Evolutionary conservation across 306 rosid genomes (phyloP).

Genomic region (Betula pendula): DNA sequence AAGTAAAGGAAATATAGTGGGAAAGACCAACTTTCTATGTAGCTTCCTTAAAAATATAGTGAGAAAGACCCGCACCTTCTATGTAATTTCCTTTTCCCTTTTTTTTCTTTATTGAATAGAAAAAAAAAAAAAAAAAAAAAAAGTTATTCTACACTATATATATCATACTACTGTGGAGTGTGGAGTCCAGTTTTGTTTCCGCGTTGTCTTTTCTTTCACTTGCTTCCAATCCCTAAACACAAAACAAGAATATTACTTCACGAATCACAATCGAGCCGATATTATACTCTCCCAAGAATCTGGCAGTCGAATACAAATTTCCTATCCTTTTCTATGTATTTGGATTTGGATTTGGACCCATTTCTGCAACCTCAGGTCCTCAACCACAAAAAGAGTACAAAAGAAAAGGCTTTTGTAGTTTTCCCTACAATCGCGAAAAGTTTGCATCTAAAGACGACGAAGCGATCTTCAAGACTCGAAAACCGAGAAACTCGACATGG

Average conservation of each 20-base stretch:
- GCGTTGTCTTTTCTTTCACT: conserved; percentile 22
- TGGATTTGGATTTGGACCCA: not conserved
- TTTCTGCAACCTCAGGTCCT: conserved; percentile 1
- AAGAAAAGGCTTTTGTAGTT: not conserved
- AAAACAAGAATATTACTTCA: conserved; percentile 7
- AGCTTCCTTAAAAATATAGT: too few species aligned
- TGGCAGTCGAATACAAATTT: not conserved
- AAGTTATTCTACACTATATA: not conserved
- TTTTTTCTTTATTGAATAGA: too few species aligned
- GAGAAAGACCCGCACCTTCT: too few species aligned
- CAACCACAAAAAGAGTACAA: not conserved
- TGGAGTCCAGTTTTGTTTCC: not conserved
- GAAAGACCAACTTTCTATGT: too few species aligned
- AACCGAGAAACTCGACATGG: conserved; percentile 1
- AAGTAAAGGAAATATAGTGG: too few species aligned
- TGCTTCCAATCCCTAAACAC: conserved; percentile 5
- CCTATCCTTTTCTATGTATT: not conserved
- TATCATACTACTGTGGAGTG: not conserved
- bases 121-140: too few species aligned
- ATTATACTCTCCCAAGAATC: not conserved
- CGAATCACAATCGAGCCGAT: conserved; percentile 32
- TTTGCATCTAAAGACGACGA: not conserved
- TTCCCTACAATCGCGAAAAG: not conserved
- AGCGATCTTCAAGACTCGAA: not conserved
- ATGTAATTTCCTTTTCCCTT: too few species aligned